Conservation (phyloP, 192 early-diverging fungal genomes). For the Linnemannia zychae region DNA sequence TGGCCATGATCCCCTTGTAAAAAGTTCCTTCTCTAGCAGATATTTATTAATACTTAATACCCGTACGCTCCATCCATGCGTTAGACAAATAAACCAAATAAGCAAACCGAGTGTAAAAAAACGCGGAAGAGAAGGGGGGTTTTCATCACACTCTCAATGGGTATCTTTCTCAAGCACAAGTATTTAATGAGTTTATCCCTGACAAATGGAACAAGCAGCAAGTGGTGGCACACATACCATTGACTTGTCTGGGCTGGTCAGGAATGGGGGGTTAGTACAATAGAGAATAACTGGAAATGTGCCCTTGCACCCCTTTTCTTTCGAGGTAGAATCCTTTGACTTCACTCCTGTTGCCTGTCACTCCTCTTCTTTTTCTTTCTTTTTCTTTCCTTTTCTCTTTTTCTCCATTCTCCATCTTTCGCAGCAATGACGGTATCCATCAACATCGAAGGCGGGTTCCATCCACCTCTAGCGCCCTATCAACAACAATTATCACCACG, state of each 20-base stretch:
- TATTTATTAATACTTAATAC: conserved; percentile 34
- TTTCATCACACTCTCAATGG: no score
- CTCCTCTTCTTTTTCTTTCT: background rate
- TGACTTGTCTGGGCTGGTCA: background rate
- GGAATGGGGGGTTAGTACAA: background rate
- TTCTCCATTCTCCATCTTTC: background rate
- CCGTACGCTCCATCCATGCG: background rate
- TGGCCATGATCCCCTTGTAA: conserved; percentile 33
- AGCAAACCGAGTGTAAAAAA: no score
- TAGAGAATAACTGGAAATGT: background rate
- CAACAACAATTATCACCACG: background rate
- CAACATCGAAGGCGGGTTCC: background rate
- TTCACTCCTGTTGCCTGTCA: background rate
- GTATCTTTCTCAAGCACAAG: no score
- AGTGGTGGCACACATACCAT: background rate
- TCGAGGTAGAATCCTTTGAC: no score
- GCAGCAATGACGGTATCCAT: background rate
- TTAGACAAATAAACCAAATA: background rate
- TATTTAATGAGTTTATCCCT: no score
- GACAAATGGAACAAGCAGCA: background rate
- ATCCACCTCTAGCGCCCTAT: background rate
- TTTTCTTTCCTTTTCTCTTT: background rate
- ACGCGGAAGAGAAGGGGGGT: no score
- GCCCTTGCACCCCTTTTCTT: background rate
- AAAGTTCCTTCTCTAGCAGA: conserved; percentile 40